Base-by-base conservation (phyloP, 2,329 filamentous ascomycete genomes). In the Scolecobasidium constrictum region DNA sequence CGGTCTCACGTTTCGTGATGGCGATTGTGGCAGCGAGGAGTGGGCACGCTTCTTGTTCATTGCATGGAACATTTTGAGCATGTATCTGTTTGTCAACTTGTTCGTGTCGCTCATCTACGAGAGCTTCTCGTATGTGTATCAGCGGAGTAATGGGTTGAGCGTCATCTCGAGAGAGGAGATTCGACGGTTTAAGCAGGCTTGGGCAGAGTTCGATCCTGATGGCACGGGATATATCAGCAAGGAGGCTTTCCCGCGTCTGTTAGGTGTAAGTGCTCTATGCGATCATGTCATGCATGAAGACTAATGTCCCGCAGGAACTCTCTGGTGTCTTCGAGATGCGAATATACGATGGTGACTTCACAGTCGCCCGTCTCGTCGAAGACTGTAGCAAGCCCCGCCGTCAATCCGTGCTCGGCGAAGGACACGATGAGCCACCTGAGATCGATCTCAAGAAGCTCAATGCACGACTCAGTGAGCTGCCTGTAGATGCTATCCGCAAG, bases 21-120 rank as follows among this genome's bases (percentile, higher is more conserved):
- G 86, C 53, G 93, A 98, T 63, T 98, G 92, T 56, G 92, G 92
- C 46, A 94, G 90, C 64, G 75, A 79, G 40, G 75, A 78, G 31
- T 98, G 92, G 87, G 87, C 92, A 5, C 75, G 87, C 40, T 77
- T 80, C 23, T 70, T 98, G 7, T 98, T 98, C 67, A 87, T 96
- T 45, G 78, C 83, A 4, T 98, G 92, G 92, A 98, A 98, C 67
- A 90, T 98, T 54, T 75, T 98, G 63, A 96, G 90, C 83, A 98
- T 98, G 92, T 98, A 98, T 65, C 94, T 98, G 55, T 98, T 98
- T 56, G 90, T 96, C 57, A 95, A 90, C 56, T 68, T 98, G 57
- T 98, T 98, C 61, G 90, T 98, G 46, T 98, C 92, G 38, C 78
- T 98, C 59, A 98, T 98, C 52, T 98, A 93, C 65, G 92, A 98